These are phyloP conservation scores for Rossbeevera mucosa DNA, from an alignment of 768 basidiomycete genomes.

Conservation along the genomic window DNA sequence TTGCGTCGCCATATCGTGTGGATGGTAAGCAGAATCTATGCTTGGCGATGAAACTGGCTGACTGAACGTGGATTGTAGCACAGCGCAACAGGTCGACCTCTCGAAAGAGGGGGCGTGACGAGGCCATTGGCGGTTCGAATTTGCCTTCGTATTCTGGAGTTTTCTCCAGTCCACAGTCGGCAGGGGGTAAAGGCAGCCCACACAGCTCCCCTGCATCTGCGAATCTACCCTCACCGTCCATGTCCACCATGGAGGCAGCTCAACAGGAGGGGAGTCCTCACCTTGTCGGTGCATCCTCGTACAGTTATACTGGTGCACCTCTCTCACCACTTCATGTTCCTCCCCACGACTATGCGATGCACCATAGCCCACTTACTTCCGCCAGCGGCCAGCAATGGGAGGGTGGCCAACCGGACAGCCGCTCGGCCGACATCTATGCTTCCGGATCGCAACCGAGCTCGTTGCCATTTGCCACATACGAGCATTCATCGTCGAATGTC, in stretches of 20 bases:
- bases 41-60: slow-evolving; percentile 10
- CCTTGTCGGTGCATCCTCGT: slow-evolving; percentile 41
- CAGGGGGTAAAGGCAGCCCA: slow-evolving; percentile 47
- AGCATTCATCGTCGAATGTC: slow-evolving; percentile 36
- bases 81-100: slow-evolving; percentile 74
- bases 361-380: slow-evolving; percentile 29
- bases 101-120: slow-evolving; percentile 67
- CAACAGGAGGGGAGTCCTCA: slow-evolving; percentile 55
- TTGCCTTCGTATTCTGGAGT: slow-evolving; percentile 46
- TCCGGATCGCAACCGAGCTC: slow-evolving; percentile 32
- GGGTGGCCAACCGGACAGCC: slow-evolving; percentile 35
- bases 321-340: slow-evolving; percentile 50
- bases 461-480: slow-evolving; percentile 44
- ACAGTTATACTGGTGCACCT: slow-evolving; percentile 41
- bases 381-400: slow-evolving; percentile 41
- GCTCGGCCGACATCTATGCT: slow-evolving; percentile 43
- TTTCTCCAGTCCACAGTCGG: slow-evolving; percentile 51
- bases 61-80: slow-evolving; percentile 33
- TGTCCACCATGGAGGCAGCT: slow-evolving; percentile 44
- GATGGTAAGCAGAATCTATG: slow-evolving; percentile 44
- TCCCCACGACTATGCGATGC: slow-evolving; percentile 50
- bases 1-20: slow-evolving; percentile 61
- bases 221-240: slow-evolving; percentile 67
- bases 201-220: slow-evolving; percentile 75
- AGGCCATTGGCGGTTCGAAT: slow-evolving; percentile 43